Evolutionary conservation across 768 basidiomycete genomes (phyloP).

Genomic region (Boletus reticuloceps): DNA sequence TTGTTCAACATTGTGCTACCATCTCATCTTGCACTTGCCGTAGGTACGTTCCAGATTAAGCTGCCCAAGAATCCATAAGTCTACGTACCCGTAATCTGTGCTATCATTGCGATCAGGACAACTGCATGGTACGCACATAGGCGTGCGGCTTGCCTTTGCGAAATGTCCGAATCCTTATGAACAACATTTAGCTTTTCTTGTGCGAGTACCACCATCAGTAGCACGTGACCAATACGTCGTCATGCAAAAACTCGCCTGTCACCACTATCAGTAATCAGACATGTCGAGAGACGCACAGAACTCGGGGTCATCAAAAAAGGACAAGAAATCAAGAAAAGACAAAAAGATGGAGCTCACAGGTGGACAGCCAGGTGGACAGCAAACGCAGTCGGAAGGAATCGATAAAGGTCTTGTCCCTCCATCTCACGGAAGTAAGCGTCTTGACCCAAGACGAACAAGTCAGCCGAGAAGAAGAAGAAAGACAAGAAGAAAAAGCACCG

Average conservation of each 20-base stretch:
- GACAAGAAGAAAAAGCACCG: slow-evolving; percentile 41
- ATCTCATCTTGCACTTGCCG: not conserved
- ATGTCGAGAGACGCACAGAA: slow-evolving; percentile 6
- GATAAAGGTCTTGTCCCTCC: slow-evolving; percentile 20
- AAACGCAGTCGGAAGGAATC: not conserved
- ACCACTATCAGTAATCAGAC: not conserved
- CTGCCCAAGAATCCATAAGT: slow-evolving; percentile 54
- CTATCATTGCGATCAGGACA: not conserved
- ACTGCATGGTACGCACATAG: no score
- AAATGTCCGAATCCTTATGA: no score
- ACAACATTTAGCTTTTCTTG: no score
- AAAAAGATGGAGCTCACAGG: not conserved
- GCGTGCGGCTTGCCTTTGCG: no score
- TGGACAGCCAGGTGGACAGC: not conserved
- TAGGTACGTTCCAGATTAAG: slow-evolving; percentile 84
- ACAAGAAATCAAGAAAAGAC: not conserved
- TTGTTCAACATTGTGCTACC: not conserved
- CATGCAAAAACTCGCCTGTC: no score
- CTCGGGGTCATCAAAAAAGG: not conserved
- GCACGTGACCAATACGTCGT: not conserved
- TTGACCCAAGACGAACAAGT: slow-evolving; percentile 12
- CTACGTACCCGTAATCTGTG: not conserved
- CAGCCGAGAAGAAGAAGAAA: slow-evolving; percentile 32
- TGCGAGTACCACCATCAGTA: no score
- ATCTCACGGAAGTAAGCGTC: not conserved